Conservation (phyloP, 2,329 filamentous ascomycete genomes). For the Tricladium varicosporioides region DNA sequence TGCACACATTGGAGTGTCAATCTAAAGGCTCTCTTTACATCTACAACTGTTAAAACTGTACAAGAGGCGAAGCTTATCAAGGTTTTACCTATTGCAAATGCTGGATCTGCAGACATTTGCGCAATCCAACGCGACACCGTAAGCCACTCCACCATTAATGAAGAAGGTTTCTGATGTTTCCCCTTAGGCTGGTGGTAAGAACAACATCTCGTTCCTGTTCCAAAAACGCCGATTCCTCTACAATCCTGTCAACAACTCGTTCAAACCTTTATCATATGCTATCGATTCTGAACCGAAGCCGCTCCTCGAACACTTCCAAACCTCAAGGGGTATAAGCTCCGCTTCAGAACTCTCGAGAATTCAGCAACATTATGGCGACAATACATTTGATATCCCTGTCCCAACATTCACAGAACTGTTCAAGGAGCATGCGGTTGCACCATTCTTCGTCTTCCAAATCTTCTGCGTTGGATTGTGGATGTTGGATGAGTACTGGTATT, state of each 20-base stretch:
- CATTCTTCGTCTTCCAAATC: slow-evolving; percentile 98
- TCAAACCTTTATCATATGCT: slow-evolving; percentile 77
- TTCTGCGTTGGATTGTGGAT: slow-evolving; percentile 99
- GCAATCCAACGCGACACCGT: slow-evolving; percentile 72
- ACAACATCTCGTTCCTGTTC: slow-evolving; percentile 85
- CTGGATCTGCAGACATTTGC: slow-evolving; percentile 86
- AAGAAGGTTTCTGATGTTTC: slow-evolving; percentile 21
- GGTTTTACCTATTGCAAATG: slow-evolving; percentile 85
- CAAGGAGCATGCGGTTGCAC: slow-evolving; percentile 96
- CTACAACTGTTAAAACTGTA: slow-evolving; percentile 66
- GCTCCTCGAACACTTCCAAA: slow-evolving; percentile 73
- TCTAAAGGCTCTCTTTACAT: slow-evolving; percentile 77
- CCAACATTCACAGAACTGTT: slow-evolving; percentile 94
- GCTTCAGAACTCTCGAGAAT: slow-evolving; percentile 75
- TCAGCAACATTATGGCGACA: slow-evolving; percentile 90
- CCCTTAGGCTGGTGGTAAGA: slow-evolving; percentile 64
- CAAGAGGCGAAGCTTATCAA: slow-evolving; percentile 84
- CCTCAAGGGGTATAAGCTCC: slow-evolving; percentile 70
- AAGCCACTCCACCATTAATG: slow-evolving; percentile 15
- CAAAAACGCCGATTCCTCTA: slow-evolving; percentile 97
- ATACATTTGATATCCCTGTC: slow-evolving; percentile 96
- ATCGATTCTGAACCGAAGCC: slow-evolving; percentile 87
- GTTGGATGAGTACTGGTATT: slow-evolving; percentile 99
- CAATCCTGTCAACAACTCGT: slow-evolving; percentile 67
- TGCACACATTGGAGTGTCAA: slow-evolving; percentile 98